phyloP scores from a whole-genome alignment of 257 asterid species.

The Nemophila menziesii region DNA sequence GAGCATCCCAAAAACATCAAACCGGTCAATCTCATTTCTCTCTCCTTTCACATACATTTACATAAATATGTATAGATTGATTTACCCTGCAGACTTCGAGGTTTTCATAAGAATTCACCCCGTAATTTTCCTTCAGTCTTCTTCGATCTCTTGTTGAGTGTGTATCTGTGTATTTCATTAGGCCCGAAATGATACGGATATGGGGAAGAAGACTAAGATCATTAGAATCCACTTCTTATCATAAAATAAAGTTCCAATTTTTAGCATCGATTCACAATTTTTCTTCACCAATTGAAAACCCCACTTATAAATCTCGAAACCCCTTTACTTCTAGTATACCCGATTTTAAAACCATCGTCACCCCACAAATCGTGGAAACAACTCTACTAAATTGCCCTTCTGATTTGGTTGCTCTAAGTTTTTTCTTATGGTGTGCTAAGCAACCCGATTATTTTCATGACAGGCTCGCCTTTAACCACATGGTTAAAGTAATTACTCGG shows the following conservation, averaged over 20 bases:
- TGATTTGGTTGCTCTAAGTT: conserved; percentile 48
- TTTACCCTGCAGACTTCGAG: too few relatives aligned
- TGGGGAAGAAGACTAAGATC: conserved; percentile 14
- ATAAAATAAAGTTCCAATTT: conserved; percentile 13
- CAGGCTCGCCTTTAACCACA: conserved; percentile 32
- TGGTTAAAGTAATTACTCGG: conserved; percentile 47
- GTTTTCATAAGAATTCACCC: too few relatives aligned
- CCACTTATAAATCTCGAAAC: conserved; percentile 1
- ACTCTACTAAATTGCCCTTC: conserved; percentile 42
- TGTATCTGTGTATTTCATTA: too few relatives aligned
- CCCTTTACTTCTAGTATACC: conserved; percentile 7
- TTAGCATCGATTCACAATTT: conserved; percentile 19
- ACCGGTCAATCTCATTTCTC: too few relatives aligned
- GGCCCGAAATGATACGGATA: conserved; percentile 34
- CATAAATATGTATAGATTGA: too few relatives aligned
- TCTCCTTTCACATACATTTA: too few relatives aligned
- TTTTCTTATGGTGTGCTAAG: conserved; percentile 65
- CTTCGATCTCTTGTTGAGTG: too few relatives aligned
- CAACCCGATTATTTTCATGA: conserved; percentile 61
- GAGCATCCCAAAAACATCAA: too few relatives aligned
- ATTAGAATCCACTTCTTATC: conserved; percentile 8
- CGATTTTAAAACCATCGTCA: conserved; percentile 17
- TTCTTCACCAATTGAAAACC: conserved; percentile 19
- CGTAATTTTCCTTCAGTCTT: too few relatives aligned
- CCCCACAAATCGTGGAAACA: conserved; percentile 37